A percentile compares a stretch with the other conserved stretches of the same genome.
phyloP scores from a whole-genome alignment of 352 stramenopile species.

The Phytophthora cajani region DNA sequence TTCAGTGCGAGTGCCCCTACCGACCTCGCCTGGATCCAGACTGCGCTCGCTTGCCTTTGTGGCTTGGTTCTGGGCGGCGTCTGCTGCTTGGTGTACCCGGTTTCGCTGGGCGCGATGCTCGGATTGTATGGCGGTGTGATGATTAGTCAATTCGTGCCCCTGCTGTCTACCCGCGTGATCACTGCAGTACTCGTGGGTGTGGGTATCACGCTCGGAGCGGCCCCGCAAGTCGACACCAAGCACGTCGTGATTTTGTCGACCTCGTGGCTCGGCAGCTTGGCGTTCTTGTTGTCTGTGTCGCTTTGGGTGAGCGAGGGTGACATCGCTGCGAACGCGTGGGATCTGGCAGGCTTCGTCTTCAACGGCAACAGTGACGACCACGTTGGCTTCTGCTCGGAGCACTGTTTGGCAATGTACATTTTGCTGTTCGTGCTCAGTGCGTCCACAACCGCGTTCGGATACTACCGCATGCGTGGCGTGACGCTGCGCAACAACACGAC shows the following conservation, averaged over 20 bases:
- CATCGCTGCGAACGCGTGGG: conserved; percentile 70
- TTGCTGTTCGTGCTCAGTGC: conserved; percentile 53
- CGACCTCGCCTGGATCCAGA: conserved; percentile 73
- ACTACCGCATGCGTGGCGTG: conserved; percentile 47
- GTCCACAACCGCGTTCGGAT: conserved; percentile 51
- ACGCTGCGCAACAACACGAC: conserved; percentile 37
- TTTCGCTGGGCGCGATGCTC: conserved; percentile 68
- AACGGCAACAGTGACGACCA: conserved; percentile 52
- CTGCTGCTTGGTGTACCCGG: conserved; percentile 61
- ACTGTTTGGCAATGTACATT: conserved; percentile 72
- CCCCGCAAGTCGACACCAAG: conserved; percentile 50
- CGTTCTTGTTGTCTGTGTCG: conserved; percentile 78
- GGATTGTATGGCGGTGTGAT: conserved; percentile 71
- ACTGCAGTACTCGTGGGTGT: conserved; percentile 49
- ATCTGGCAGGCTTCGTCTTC: conserved; percentile 72
- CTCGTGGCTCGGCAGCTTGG: conserved; percentile 66
- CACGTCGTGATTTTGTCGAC: conserved; percentile 75
- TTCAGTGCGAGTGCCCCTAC: conserved; percentile 59
- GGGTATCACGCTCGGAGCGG: conserved; percentile 53
- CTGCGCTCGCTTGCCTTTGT: conserved; percentile 69
- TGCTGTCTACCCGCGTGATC: conserved; percentile 67
- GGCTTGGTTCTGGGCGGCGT: conserved; percentile 77
- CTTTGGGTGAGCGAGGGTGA: conserved; percentile 69
- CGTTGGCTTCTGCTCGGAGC: conserved; percentile 59
- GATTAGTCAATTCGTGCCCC: conserved; percentile 69